Base-by-base conservation (phyloP, 108 stramenopile species). In the Aurantiochytrium sp. region DNA sequence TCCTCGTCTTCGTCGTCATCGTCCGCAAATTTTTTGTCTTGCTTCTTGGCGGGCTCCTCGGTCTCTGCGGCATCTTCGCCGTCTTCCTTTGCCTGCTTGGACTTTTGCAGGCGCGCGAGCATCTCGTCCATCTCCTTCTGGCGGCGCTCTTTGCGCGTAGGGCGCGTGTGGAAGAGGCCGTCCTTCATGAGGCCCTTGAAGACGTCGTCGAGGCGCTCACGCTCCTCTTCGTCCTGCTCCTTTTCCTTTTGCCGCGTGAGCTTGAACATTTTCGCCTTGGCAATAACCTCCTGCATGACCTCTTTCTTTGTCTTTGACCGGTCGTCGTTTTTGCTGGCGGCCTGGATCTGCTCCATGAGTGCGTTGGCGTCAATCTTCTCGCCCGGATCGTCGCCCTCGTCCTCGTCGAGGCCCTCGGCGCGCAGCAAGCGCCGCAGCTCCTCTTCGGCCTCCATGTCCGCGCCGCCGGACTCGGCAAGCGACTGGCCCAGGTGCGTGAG, bases 211-310 rank as follows among this genome's bases (percentile, higher is more conserved):
- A 89, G 69, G 6, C 59, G 37, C 59, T 85, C 85, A 31, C 89
- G 86, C 68, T 89, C 87, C 34, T 85, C 37, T 17, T 89, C 89
- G 37, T 55, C 27, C 21, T 87, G 68, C 34, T 89, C 89, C 68
- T 89, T 89, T 22, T 39, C 85, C 39, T 87, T 54, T 55, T 89
- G 85, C 19, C 87, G 55, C 59, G 12, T 41, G 54, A 55, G 31
- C 36, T 89, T 89, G 55, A 65, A 86, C 86, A 89, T 87, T 37
- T 89, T 85, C 24, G 68, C 39, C 65, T 89, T 89, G 31, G 86
- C 42, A 39, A 89, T 86, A 30, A 89, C 32, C 52, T 89, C 89
- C 41, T 89, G 86, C 86, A 88, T 85, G 37, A 88, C 68, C 10
- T 88, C 88, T 30, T 85, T 68, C 31, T 85, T 54, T 4, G 52